Evolutionary conservation across 2,329 filamentous ascomycete genomes (phyloP).

Genomic region (Xylaria sp.): DNA sequence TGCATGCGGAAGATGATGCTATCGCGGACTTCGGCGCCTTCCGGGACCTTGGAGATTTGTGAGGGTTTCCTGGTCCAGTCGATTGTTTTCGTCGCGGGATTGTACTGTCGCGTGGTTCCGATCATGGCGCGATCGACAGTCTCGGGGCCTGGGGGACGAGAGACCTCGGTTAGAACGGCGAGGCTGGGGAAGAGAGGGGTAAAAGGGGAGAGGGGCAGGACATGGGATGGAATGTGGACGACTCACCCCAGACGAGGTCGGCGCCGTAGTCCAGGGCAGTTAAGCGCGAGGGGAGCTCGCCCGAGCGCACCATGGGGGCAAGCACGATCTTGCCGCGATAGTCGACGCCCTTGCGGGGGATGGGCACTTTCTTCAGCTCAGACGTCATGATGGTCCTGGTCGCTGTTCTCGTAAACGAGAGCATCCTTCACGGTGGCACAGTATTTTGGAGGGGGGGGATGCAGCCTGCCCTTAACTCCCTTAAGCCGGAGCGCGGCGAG

Average conservation of each 20-base stretch:
- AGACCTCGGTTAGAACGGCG: background rate
- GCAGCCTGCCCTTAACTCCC: background rate
- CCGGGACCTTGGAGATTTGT: conserved; percentile 57
- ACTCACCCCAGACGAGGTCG: conserved; percentile 86
- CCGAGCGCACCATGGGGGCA: conserved; percentile 97
- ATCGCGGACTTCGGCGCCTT: conserved; percentile 45
- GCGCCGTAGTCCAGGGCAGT: conserved; percentile 90
- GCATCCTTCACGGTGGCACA: conserved; percentile 21
- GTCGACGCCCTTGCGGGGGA: conserved; percentile 83
- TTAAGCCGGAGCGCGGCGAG: conserved; percentile 4
- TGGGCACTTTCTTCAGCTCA: conserved; percentile 64
- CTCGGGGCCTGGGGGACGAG: conserved; percentile 65
- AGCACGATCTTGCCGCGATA: conserved; percentile 92
- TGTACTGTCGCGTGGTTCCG: conserved; percentile 72
- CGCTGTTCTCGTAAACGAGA: conserved; percentile 16
- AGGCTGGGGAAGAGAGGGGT: too few relatives aligned
- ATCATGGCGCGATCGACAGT: conserved; percentile 91
- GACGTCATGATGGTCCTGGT: conserved; percentile 54
- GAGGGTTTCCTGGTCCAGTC: conserved; percentile 78
- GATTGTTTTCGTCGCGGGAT: conserved; percentile 70
- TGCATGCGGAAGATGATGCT: conserved; percentile 81
- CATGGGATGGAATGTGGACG: background rate
- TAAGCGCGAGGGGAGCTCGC: conserved; percentile 85
- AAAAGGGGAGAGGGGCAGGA: background rate
- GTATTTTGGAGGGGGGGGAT: background rate